Base-by-base conservation (phyloP, 2,329 filamentous ascomycete species). In the Diaporthe citrichinensis region DNA sequence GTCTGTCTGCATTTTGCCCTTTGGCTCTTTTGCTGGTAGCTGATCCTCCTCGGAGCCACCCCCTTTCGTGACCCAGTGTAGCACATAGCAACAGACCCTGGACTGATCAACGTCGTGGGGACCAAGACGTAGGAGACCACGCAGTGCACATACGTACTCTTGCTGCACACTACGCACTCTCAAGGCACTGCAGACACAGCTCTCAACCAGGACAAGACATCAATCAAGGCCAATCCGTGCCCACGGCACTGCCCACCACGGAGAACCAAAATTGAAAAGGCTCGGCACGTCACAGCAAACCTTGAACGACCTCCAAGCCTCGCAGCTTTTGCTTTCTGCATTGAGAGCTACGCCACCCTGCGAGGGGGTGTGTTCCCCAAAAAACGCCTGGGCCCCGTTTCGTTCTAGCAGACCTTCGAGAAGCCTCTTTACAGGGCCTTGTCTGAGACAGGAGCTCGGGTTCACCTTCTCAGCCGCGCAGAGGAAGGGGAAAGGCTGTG, bases 21-120 rank as follows among this genome's bases (percentile, higher is more conserved):
- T 31, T 67, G 61, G 28, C 62, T 51, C 44, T 5, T 39, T 23
- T 51, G 44, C 62, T 67, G 62, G 31, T 51, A 14, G n/a, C 10
- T 69, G 17, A n/a, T 25, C 41, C 51, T 31, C 34, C 20, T 41
- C 72, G 46, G 59, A 67, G 68, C 72, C 68, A 69, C 67, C 68
- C 72, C 74, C 59, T 71, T 61, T 74, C 41, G 41, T 51, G 61
- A 53, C 71, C 68, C 62, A 71, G 44, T 74, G 20, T 55, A 71
- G 75, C 58, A 76, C 58, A 72, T 74, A 72, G 73, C 75, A 74
- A 72, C 41, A 39, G 25, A 55, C 46, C 34, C 39, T 41, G 51
- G 36, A 25, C 23, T 25, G 39, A 74, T 69, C 68, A 34, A 67
- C 71, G 25, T 36, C 62, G 51, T 55, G 65, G 41, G 15, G 73